Conservation (phyloP, 768 basidiomycete genomes). For the Candolleomyces eurysporus region DNA sequence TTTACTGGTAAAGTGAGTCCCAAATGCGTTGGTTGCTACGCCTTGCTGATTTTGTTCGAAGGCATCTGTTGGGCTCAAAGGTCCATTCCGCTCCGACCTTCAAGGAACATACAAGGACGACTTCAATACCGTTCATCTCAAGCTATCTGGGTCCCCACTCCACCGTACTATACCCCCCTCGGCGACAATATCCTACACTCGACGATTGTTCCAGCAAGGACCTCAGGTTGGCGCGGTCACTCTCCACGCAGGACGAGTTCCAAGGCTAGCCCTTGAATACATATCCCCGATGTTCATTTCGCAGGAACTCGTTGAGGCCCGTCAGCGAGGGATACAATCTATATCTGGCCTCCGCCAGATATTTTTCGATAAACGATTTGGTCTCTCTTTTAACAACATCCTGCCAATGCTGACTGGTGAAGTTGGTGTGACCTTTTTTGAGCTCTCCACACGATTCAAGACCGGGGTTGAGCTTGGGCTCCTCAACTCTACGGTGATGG, state of each 20-base stretch:
- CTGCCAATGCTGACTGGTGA: constrained; percentile 50
- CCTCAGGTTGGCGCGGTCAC: constrained; percentile 46
- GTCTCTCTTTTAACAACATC: constrained; percentile 45
- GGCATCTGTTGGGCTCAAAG: constrained; percentile 39
- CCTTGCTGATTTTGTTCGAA: constrained; percentile 1
- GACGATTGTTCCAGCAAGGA: constrained; percentile 51
- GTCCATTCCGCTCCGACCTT: constrained; percentile 40
- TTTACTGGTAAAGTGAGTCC: constrained; percentile 43
- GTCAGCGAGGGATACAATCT: constrained; percentile 35
- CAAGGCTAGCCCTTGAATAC: constrained; percentile 40
- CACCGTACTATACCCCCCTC: constrained; percentile 30
- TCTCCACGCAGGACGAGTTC: constrained; percentile 32
- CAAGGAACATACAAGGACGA: constrained; percentile 49
- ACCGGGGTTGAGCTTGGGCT: constrained; percentile 49
- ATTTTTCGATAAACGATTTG: constrained; percentile 45
- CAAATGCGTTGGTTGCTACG: constrained; percentile 4
- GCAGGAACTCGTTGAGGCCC: constrained; percentile 16
- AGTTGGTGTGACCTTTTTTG: constrained; percentile 49
- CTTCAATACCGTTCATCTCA: constrained; percentile 43
- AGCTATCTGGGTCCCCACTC: constrained; percentile 32
- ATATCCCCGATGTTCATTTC: constrained; percentile 41
- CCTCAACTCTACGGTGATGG: constrained; percentile 40
- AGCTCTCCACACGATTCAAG: constrained; percentile 55
- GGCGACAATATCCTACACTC: constrained; percentile 41
- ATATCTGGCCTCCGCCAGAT: constrained; percentile 49